Evolutionary conservation across 2,329 filamentous ascomycete species (phyloP).

Genomic region (Nothomitra cinnamomea): DNA sequence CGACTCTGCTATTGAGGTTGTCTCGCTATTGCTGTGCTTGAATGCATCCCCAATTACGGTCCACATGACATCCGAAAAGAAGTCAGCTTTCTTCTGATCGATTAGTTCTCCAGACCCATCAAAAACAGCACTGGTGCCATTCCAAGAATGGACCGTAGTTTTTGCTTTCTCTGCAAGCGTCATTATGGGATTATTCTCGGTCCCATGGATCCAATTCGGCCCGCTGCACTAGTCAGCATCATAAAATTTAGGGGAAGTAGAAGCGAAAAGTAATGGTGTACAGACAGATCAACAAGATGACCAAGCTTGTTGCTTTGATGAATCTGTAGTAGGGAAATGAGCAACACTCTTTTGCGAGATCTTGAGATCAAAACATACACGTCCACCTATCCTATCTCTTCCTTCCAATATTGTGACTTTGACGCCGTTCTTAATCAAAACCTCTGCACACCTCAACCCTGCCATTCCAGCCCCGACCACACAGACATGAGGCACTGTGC

Average conservation of each 20-base stretch:
- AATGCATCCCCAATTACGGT: slow-evolving; percentile 40
- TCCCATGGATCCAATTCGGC: slow-evolving; percentile 49
- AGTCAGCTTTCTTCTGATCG: slow-evolving; percentile 17
- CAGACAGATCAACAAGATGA: slow-evolving; percentile 39
- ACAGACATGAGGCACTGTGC: slow-evolving; percentile 32
- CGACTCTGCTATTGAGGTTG: slow-evolving; percentile 30
- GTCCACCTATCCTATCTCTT: slow-evolving; percentile 38
- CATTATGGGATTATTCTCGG: slow-evolving; percentile 39
- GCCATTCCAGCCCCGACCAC: slow-evolving; percentile 43
- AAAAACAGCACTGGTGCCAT: slow-evolving; percentile 32
- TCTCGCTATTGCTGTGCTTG: slow-evolving; percentile 36
- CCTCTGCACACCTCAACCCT: slow-evolving; percentile 40
- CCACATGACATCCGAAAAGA: slow-evolving; percentile 33
- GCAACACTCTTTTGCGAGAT: slow-evolving; percentile 13
- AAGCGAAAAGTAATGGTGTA: slow-evolving; percentile 6
- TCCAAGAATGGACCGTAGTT: slow-evolving; percentile 33
- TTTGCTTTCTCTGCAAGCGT: slow-evolving; percentile 35
- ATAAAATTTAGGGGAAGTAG: not conserved
- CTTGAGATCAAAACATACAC: slow-evolving; percentile 23
- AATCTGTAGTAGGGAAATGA: slow-evolving; percentile 21
- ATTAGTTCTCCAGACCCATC: slow-evolving; percentile 29
- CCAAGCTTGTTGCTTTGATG: slow-evolving; percentile 30
- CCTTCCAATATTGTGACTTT: slow-evolving; percentile 44
- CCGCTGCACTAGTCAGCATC: slow-evolving; percentile 26
- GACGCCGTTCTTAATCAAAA: slow-evolving; percentile 36